Evolutionary conservation across 139 green algal species (phyloP), one percentile per base, ranked within the genome.

Genomic region (Asterochloris erici): DNA sequence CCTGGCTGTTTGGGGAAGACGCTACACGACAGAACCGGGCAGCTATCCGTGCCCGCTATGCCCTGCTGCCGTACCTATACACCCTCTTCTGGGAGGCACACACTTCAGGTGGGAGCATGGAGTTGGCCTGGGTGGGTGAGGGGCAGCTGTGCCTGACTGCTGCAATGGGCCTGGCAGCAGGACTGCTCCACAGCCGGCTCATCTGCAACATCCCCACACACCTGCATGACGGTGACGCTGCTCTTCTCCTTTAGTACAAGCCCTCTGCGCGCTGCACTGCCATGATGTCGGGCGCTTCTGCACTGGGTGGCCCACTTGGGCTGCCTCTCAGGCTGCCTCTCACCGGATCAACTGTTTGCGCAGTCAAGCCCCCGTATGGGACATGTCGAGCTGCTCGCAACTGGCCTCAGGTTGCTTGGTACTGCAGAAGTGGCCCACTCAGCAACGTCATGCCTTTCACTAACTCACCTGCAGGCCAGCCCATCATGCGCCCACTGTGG

Each of bases 41-140:
- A 11, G 96, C 97, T 17, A 95, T 99, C 64, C 86, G 92, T 14
- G 82, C 81, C 68, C 91, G 97, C 28, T 99, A 99, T 88, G 81
- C 82, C 21, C 88, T 99, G 79, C 89, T 99, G 87, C 97, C 97
- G 19, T 98, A 99, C 91, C 87, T 98, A 10, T 99, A 99, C 93
- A 99, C 96, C 12, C 88, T 97, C 12, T 99, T 99, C 91, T 87
- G 91, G 66, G 83, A 91, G 54, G 92, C 94, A 61, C 82, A 89
- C 23, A 92, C 87, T 0, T 63, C 73, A 21, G 21, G 21, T 71
- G 38, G 38, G 38, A 54, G 38, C 38, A 54, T 54, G 38, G 38
- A 95, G 95, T 10, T 19, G 19, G 19, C 38, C 21, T 26, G 10
- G 28, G 16, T 76, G 70, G 38, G 70, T 26, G 14, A 76, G 21